These are phyloP conservation scores for Candida ponderosae DNA, from an alignment of 805 yeast species.

Conservation along the genomic window DNA sequence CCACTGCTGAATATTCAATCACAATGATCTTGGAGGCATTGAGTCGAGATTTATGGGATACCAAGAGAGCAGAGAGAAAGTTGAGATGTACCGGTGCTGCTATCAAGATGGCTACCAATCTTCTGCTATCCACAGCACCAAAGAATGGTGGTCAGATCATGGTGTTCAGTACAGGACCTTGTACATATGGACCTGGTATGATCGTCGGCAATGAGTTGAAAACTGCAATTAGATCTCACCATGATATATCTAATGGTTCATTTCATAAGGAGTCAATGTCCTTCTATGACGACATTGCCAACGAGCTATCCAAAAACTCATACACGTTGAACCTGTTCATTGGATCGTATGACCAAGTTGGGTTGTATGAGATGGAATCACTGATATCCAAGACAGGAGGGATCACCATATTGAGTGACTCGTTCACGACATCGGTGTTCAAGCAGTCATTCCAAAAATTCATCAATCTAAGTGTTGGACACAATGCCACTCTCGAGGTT, in stretches of 20 bases:
- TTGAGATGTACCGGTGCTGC: constrained; percentile 56
- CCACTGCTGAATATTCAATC: constrained; percentile 38
- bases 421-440: constrained; percentile 60
- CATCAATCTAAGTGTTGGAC: constrained; percentile 42
- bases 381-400: constrained; percentile 57
- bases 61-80: constrained; percentile 35
- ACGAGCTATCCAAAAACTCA: constrained; percentile 39
- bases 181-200: constrained; percentile 58
- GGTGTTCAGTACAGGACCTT: constrained; percentile 54
- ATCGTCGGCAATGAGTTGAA: constrained; percentile 49
- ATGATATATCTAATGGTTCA: constrained; percentile 44
- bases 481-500: constrained; percentile 54
- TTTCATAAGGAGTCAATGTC: constrained; percentile 33
- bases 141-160: constrained; percentile 48
- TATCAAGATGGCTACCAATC: constrained; percentile 35
- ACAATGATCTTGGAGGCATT: constrained; percentile 41
- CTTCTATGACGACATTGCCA: constrained; percentile 44
- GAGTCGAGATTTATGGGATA: constrained; percentile 41
- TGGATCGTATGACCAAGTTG: constrained; percentile 66
- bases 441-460: constrained; percentile 55
- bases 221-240: constrained; percentile 62
- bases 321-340: constrained; percentile 49
- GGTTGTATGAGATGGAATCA: constrained; percentile 58
- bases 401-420: constrained; percentile 51
- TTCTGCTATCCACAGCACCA: constrained; percentile 30